Conservation (phyloP, 1,284 basidiomycete genomes). For the Stereum hirsutum region DNA sequence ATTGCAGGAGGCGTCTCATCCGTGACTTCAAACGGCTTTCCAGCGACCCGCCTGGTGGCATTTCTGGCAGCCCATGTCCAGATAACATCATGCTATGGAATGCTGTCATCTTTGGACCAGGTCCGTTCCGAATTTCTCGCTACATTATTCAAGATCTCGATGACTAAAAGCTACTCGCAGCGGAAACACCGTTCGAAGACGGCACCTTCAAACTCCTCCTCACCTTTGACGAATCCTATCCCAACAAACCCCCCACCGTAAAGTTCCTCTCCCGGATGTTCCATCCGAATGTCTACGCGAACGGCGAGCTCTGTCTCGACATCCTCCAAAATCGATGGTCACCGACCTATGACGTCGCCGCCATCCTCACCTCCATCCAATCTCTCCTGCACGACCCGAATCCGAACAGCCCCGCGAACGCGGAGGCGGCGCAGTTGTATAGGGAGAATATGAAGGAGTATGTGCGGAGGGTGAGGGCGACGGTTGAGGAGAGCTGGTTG, state of each 20-base stretch:
- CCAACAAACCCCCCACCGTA: conserved; percentile 95
- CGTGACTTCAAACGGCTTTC: conserved; percentile 95
- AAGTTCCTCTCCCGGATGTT: conserved; percentile 98
- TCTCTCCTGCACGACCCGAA: conserved; percentile 95
- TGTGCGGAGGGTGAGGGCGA: conserved; percentile 83
- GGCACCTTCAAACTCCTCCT: conserved; percentile 96
- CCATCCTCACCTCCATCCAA: conserved; percentile 94
- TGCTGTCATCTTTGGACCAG: conserved; percentile 97
- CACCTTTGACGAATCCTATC: conserved; percentile 96
- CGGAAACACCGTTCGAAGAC: conserved; percentile 97
- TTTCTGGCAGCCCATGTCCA: conserved; percentile 92
- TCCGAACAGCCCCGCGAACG: conserved; percentile 95
- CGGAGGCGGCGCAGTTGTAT: conserved; percentile 93
- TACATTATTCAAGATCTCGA: conserved; percentile 6
- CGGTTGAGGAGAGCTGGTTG: conserved; percentile 87
- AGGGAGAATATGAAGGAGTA: conserved; percentile 99
- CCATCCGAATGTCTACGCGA: conserved; percentile 98
- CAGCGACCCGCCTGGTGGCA: conserved; percentile 90
- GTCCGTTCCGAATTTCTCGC: conserved; percentile 34
- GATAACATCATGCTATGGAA: conserved; percentile 99
- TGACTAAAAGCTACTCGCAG: too few species aligned
- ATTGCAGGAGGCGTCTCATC: conserved; percentile 84
- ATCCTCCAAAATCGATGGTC: conserved; percentile 98
- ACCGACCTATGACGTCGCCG: conserved; percentile 97
- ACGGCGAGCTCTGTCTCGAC: conserved; percentile 96